Conservation (phyloP, 768 basidiomycete genomes). For the Lyophyllum shimeji region DNA sequence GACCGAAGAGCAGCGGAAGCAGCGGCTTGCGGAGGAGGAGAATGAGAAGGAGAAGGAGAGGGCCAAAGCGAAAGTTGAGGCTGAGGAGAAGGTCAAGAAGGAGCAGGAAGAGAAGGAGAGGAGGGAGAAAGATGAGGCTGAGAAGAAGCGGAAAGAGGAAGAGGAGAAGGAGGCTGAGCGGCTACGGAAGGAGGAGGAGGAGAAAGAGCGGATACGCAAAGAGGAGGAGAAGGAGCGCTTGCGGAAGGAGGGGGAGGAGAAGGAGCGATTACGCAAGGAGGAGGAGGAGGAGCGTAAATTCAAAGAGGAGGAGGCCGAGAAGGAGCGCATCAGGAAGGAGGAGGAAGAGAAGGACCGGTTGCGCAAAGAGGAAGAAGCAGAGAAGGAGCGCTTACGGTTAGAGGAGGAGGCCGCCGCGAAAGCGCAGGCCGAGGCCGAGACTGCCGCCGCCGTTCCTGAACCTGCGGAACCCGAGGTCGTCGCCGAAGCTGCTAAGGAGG, state of each 20-base stretch:
- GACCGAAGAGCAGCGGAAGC: constrained; percentile 46
- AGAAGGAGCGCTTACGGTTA: constrained; percentile 34
- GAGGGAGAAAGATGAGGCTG: constrained; percentile 27
- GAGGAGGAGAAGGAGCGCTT: constrained; percentile 38
- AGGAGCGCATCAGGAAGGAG: constrained; percentile 34
- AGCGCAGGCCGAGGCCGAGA: constrained; percentile 49
- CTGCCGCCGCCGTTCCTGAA: constrained; percentile 36
- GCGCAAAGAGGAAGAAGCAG: constrained; percentile 46
- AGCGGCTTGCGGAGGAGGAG: constrained; percentile 47
- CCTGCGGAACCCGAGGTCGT: constrained; percentile 29
- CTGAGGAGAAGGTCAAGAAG: constrained; percentile 40
- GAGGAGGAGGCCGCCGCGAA: constrained; percentile 35
- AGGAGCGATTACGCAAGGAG: constrained; percentile 43
- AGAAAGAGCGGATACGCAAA: constrained; percentile 24
- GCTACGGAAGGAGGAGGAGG: constrained; percentile 33
- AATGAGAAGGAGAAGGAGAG: constrained; percentile 42
- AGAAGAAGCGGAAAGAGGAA: constrained; percentile 29
- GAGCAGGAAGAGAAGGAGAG: constrained; percentile 32
- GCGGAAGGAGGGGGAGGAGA: constrained; percentile 53
- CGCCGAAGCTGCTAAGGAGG: constrained; percentile 26
- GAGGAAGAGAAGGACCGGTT: constrained; percentile 39
- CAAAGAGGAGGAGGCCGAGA: constrained; percentile 34
- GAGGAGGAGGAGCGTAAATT: constrained; percentile 39
- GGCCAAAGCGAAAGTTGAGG: constrained; percentile 42
- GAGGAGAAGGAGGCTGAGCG: constrained; percentile 37